A percentile compares a stretch with the other conserved stretches of the same genome.
These are phyloP conservation scores for Zasmidium citrigriseum DNA, from an alignment of 2,329 filamentous ascomycete species.

Conservation along the genomic window DNA sequence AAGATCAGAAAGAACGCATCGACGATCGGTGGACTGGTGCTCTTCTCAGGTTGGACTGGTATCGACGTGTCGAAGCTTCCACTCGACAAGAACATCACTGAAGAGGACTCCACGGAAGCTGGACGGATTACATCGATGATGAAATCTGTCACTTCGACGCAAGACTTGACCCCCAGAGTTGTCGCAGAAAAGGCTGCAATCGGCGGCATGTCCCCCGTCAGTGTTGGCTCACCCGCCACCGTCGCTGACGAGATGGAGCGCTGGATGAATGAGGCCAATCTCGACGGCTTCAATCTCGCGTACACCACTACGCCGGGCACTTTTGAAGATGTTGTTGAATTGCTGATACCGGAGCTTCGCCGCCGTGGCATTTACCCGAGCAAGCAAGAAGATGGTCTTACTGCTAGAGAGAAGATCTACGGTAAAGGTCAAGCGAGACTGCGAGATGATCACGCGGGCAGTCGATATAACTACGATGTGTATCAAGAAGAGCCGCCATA, in stretches of 20 bases:
- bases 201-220: constrained; percentile 52
- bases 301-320: constrained; percentile 55
- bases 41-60: constrained; percentile 75
- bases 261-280: constrained; percentile 47
- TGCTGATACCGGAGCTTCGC: constrained; percentile 51
- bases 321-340: constrained; percentile 54
- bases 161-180: constrained; percentile 47
- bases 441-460: constrained; percentile 61
- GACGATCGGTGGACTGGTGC: constrained; percentile 65
- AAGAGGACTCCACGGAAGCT: constrained; percentile 57
- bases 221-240: constrained; percentile 47
- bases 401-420: constrained; percentile 58
- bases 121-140: constrained; percentile 39
- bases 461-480: constrained; percentile 62
- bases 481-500: constrained; percentile 57
- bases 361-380: constrained; percentile 33
- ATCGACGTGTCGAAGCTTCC: constrained; percentile 61
- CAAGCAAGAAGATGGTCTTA: constrained; percentile 30
- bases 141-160: constrained; percentile 40
- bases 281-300: constrained; percentile 46
- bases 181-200: constrained; percentile 51
- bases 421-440: constrained; percentile 59
- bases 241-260: constrained; percentile 52
- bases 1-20: constrained; percentile 63
- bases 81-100: constrained; percentile 50